Percentiles rank a stretch among this genome's conserved stretches.
These are phyloP conservation scores for Voacanga thouarsii DNA, from an alignment of 257 asterid species.

Conservation along the genomic window DNA sequence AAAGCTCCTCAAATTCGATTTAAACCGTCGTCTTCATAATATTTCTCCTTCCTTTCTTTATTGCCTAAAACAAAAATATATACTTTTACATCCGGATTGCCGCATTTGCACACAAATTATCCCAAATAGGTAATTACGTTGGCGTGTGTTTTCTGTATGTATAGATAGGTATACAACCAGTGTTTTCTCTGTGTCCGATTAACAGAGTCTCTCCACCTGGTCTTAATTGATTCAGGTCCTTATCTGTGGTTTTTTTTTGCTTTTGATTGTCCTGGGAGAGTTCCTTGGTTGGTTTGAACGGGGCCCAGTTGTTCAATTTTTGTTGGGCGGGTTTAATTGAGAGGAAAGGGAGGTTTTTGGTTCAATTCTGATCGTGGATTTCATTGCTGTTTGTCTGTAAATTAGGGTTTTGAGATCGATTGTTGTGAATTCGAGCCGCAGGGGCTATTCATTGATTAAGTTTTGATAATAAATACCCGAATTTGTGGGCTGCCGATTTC, in stretches of 20 bases:
- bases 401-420: conserved; percentile 26
- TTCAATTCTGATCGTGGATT: conserved; percentile 13
- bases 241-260: neutral
- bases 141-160: neutral
- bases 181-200: neutral
- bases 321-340: neutral
- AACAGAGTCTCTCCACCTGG: neutral
- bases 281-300: neutral
- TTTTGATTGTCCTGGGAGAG: neutral
- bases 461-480: neutral
- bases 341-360: neutral
- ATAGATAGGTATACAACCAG: neutral
- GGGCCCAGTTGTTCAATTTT: neutral
- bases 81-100: neutral
- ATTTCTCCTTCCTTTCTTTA: neutral
- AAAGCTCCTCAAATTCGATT: conserved; percentile 30
- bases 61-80: conserved; percentile 1
- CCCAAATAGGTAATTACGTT: neutral
- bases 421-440: conserved; percentile 6
- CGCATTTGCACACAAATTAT: neutral
- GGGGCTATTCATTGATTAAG: neutral
- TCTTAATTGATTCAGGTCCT: neutral
- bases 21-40: conserved; percentile 13
- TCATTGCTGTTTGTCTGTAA: conserved; percentile 16
- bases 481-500: conserved; percentile 7